These are phyloP conservation scores for Mallotus japonicus DNA, from an alignment of 441 rosid genomes.

Conservation along the genomic window DNA sequence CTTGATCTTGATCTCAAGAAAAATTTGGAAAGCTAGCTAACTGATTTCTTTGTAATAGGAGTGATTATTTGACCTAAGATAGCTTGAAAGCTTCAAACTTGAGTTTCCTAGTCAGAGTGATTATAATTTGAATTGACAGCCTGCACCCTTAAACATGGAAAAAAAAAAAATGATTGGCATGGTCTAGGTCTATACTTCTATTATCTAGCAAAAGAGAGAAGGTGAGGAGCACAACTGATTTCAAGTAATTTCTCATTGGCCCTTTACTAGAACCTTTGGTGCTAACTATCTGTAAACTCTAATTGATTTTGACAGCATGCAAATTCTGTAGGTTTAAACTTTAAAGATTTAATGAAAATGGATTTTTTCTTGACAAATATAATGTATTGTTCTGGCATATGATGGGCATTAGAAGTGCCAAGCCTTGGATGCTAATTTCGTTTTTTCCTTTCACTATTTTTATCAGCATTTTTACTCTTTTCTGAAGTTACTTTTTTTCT, in stretches of 20 bases:
- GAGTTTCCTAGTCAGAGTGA: neutral
- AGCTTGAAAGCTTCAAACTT: neutral
- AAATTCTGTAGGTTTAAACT: neutral
- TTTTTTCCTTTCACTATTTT: neutral
- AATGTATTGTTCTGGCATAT: neutral
- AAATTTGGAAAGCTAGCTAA: neutral
- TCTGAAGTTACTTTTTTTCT: neutral
- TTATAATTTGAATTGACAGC: neutral
- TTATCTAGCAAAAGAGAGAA: neutral
- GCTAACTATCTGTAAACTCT: neutral
- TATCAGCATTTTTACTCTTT: neutral
- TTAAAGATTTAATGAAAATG: neutral
- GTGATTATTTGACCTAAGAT: constrained; percentile 1
- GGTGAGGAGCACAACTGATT: neutral
- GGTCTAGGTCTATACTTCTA: neutral
- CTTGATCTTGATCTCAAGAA: neutral
- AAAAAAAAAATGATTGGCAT: neutral
- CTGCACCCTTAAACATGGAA: neutral
- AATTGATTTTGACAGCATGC: neutral
- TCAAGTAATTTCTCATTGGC: neutral
- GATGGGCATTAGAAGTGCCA: neutral
- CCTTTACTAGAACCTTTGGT: neutral
- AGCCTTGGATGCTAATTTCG: neutral
- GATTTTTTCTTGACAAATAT: neutral
- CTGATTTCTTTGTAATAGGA: neutral